phyloP scores from a whole-genome alignment of 2,329 filamentous ascomycete species.

The Rutstroemia sp. region DNA sequence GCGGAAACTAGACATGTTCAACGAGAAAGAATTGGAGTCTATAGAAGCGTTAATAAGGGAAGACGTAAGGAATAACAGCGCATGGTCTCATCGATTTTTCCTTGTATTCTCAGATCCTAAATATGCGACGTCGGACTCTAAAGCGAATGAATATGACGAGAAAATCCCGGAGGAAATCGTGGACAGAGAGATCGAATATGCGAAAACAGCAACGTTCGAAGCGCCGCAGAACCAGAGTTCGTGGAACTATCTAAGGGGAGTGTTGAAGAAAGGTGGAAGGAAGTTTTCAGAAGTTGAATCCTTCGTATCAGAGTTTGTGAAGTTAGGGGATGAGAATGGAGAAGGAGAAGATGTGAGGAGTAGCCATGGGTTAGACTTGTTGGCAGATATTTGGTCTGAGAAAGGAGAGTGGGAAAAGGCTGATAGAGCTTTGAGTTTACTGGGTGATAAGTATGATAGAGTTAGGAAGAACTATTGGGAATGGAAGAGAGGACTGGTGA shows the following conservation, averaged over 20 bases:
- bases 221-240: slow-evolving; percentile 91
- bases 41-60: slow-evolving; percentile 65
- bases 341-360: slow-evolving; percentile 46
- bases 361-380: slow-evolving; percentile 61
- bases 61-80: slow-evolving; percentile 92
- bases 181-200: slow-evolving; percentile 68
- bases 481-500: slow-evolving; percentile 45
- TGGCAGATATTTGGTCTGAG: slow-evolving; percentile 58
- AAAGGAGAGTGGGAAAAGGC: slow-evolving; percentile 55
- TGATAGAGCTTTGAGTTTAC: slow-evolving; percentile 58
- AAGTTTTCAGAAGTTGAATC: slow-evolving; percentile 37
- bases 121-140: slow-evolving; percentile 38
- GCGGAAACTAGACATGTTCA: slow-evolving; percentile 57
- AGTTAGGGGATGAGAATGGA: slow-evolving; percentile 31
- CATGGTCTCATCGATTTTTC: slow-evolving; percentile 96
- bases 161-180: slow-evolving; percentile 55
- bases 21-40: slow-evolving; percentile 56
- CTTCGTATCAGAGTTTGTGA: slow-evolving; percentile 47
- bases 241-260: slow-evolving; percentile 85
- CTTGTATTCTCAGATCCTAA: slow-evolving; percentile 66
- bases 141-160: slow-evolving; percentile 45
- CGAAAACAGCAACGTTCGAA: slow-evolving; percentile 62
- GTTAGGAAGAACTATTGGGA: slow-evolving; percentile 91
- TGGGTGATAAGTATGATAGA: slow-evolving; percentile 84
- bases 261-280: slow-evolving; percentile 59